Evolutionary conservation across 163 green algal genomes (phyloP).

Genomic region (Picocystis sp.): DNA sequence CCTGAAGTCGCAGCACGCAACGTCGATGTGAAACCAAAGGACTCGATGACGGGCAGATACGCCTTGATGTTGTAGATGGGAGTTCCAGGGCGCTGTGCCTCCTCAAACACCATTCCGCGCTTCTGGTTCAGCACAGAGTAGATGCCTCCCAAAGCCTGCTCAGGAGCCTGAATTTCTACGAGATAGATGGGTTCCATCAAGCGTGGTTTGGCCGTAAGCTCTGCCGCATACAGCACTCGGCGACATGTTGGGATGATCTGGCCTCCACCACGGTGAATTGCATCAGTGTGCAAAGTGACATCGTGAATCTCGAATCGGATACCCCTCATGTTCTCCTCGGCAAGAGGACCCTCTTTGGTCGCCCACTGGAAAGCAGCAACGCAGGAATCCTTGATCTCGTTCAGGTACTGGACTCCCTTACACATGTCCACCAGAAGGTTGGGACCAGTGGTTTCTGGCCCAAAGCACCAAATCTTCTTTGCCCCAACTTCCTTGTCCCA

Average conservation of each 20-base stretch:
- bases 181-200: conserved; percentile 95
- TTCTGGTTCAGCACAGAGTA: conserved; percentile 98
- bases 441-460: conserved; percentile 90
- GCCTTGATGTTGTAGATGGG: conserved; percentile 99
- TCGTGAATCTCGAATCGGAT: conserved; percentile 81
- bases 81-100: conserved; percentile 88
- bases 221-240: conserved; percentile 79
- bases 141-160: conserved; percentile 86
- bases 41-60: conserved; percentile 97
- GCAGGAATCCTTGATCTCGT: conserved; percentile 97
- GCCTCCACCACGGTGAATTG: conserved; percentile 93
- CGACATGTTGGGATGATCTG: conserved; percentile 95
- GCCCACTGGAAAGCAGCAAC: conserved; percentile 98
- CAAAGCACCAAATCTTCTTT: conserved; percentile 99
- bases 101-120: conserved; percentile 96
- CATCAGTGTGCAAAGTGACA: conserved; percentile 92
- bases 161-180: conserved; percentile 97
- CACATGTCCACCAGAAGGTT: conserved; percentile 94
- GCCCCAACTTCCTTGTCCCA: conserved; percentile 94
- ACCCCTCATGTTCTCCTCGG: conserved; percentile 98
- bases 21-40: conserved; percentile 90
- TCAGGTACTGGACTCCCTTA: conserved; percentile 67
- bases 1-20: conserved; percentile 86
- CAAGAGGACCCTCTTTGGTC: conserved; percentile 86
- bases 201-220: conserved; percentile 76